A percentile compares a stretch with the other conserved stretches of the same genome.
Evolutionary conservation across 345 rosid species (phyloP).

Genomic region (Citrus mangshanensis): DNA sequence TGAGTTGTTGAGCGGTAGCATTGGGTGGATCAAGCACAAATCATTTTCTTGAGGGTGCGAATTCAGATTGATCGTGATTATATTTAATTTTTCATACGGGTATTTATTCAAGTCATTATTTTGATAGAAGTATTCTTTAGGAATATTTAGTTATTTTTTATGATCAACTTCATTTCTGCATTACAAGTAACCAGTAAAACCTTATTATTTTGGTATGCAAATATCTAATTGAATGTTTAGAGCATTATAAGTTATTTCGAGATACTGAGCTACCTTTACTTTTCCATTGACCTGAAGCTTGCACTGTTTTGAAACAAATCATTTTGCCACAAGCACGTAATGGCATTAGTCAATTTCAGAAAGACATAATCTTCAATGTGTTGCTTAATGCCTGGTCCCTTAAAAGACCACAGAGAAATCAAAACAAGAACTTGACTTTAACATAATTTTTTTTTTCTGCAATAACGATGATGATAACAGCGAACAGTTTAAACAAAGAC

Average conservation of each 20-base stretch:
- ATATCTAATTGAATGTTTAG: neutral
- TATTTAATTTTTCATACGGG: neutral
- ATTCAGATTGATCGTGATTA: neutral
- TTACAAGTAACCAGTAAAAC: neutral
- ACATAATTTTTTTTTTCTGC: neutral
- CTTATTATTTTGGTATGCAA: neutral
- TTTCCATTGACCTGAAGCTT: neutral
- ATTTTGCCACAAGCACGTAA: neutral
- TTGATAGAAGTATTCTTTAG: neutral
- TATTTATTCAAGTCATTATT: neutral
- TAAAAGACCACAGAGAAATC: neutral
- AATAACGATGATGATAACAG: slow-evolving; percentile 7
- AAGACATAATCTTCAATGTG: neutral
- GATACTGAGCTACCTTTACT: neutral
- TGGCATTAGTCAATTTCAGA: neutral
- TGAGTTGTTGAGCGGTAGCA: neutral
- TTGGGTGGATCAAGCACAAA: neutral
- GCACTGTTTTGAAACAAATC: neutral
- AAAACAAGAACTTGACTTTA: neutral
- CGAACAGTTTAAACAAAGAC: slow-evolving; percentile 7
- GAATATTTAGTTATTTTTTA: neutral
- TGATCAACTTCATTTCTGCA: neutral
- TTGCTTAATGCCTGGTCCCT: no score
- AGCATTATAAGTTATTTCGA: neutral
- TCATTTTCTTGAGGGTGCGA: neutral